phyloP scores from a whole-genome alignment of 2,329 filamentous ascomycete species.

The Coniochaeta sp. region DNA sequence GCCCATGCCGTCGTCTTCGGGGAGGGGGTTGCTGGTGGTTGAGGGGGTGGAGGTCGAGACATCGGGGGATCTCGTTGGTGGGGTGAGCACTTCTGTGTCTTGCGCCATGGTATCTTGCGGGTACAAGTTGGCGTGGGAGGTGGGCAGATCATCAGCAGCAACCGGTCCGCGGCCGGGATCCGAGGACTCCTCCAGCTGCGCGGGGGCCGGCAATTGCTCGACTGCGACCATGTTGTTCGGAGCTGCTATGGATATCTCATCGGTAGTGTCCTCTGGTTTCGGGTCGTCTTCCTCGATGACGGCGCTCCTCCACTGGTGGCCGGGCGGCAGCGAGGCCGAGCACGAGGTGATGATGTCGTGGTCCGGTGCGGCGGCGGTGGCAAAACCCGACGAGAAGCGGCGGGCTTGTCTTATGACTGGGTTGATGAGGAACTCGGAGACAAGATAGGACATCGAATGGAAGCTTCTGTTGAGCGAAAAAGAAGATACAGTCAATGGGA shows the following conservation, averaged over 20 bases:
- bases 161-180: slow-evolving; percentile 9
- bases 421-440: slow-evolving; percentile 59
- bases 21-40: slow-evolving; percentile 30
- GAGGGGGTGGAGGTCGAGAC: not conserved
- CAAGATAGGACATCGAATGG: slow-evolving; percentile 49
- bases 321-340: not conserved
- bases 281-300: not conserved
- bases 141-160: slow-evolving; percentile 15
- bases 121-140: not conserved
- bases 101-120: not conserved
- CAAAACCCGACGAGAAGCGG: slow-evolving; percentile 43
- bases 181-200: slow-evolving; percentile 12
- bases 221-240: not conserved
- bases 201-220: slow-evolving; percentile 8
- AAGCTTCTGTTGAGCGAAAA: not conserved
- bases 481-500: not conserved
- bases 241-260: not conserved
- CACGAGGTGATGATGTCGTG: slow-evolving; percentile 13
- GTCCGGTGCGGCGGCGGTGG: slow-evolving; percentile 22
- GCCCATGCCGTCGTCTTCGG: slow-evolving; percentile 75
- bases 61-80: not conserved
- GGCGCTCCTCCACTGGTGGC: not conserved
- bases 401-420: slow-evolving; percentile 59
- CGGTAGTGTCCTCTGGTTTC: not conserved
- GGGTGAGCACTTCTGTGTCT: no score